Percentiles rank a stretch among this genome's conserved stretches.
Evolutionary conservation across 73 alveolate species (phyloP).

Genomic region (Loxodes magnus): DNA sequence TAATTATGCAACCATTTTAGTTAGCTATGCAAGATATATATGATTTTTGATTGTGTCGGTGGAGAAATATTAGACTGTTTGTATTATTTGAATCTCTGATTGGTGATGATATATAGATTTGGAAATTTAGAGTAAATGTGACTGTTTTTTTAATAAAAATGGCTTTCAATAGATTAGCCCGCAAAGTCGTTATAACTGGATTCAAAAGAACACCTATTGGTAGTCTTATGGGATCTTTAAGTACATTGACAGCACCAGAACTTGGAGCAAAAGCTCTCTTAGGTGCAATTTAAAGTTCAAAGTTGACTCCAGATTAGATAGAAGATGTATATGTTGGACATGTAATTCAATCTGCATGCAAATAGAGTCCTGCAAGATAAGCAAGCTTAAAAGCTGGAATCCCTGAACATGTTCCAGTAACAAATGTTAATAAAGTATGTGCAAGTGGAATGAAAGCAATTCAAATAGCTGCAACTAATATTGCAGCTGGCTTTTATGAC

Average conservation of each 20-base stretch:
- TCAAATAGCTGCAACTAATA: conserved; percentile 57
- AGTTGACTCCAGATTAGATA: not conserved
- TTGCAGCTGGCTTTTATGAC: conserved; percentile 57
- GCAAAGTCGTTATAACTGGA: not conserved
- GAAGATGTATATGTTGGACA: conserved; percentile 9
- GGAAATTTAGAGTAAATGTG: too few species aligned
- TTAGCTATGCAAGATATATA: too few species aligned
- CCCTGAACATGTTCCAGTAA: not conserved
- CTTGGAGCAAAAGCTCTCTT: conserved; percentile 2
- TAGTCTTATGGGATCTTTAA: conserved; percentile 5
- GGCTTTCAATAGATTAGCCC: too few species aligned
- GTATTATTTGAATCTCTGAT: too few species aligned
- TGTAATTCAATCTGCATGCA: conserved; percentile 1
- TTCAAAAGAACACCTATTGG: conserved; percentile 14
- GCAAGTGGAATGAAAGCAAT: conserved; percentile 81
- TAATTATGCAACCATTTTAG: too few species aligned
- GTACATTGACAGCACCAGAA: not conserved
- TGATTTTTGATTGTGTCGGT: too few species aligned
- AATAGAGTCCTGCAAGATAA: conserved; percentile 1
- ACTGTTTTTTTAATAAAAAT: too few species aligned
- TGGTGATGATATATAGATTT: too few species aligned
- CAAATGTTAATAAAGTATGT: conserved; percentile 17
- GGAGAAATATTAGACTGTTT: too few species aligned
- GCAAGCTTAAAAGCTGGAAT: conserved; percentile 6
- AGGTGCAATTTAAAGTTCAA: not conserved